Evolutionary conservation across 78 protist genomes (phyloP), one percentile per base, ranked within the genome.

Genomic region (Dictyostelium capitatum): DNA sequence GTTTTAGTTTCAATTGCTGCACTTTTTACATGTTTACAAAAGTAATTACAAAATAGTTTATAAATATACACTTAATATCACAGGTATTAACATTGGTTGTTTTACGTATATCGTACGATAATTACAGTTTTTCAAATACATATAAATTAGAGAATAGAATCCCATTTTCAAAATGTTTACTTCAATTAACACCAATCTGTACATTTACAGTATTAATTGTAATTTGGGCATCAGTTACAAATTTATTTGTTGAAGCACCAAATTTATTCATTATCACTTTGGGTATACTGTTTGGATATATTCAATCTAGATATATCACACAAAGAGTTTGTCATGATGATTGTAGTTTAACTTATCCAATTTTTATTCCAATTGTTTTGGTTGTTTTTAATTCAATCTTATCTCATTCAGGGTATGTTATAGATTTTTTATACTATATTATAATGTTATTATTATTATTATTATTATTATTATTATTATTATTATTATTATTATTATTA

Each of bases 281-380:
- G 77, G 84, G 93, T 30, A 77, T 87, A 4, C 4, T 87, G 17
- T 87, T 87, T 50, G 28, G 47, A n/a, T 87, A 87, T 41, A 56
- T 87, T 73, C 91, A 83, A 74, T 87, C 93, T 15, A 74, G 93
- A 77, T 87, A 78, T 62, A 87, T 87, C 9, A 87, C 93, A 19
- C 93, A 87, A 64, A 74, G 93, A 77, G 93, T 87, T 53, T 87
- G 93, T 37, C 93, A 87, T 43, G 93, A 87, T 64, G 93, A 87
- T 51, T 87, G 93, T 15, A 23, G 30, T 30, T 25, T 77, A 10
- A 28, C 37, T 17, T 87, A 87, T 78, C 84, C 83, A 46, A 65
- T 87, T 50, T 77, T 87, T 20, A 46, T 87, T 51, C 93, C 93
- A 77, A 10, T 87, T 4, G 75, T 82, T 8, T 9, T 77, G 20